These are phyloP conservation scores for Talaromyces funiculosus DNA, from an alignment of 2,329 filamentous ascomycete species.

Conservation along the genomic window DNA sequence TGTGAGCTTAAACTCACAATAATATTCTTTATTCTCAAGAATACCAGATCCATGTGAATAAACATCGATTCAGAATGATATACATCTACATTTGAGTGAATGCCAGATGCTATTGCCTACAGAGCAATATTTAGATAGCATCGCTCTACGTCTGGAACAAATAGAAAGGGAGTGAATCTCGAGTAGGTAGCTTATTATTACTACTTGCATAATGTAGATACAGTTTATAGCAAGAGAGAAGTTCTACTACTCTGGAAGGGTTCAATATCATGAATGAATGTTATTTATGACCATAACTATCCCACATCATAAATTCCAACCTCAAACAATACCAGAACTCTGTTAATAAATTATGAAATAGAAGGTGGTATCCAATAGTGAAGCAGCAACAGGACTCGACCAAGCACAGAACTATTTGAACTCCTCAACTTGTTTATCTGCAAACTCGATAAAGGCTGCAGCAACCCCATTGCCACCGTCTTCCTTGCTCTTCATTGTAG, in stretches of 20 bases:
- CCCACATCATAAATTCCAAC: background rate
- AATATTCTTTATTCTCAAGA: background rate
- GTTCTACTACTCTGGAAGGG: background rate
- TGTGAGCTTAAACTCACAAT: background rate
- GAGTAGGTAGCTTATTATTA: background rate
- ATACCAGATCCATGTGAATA: background rate
- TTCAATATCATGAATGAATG: background rate
- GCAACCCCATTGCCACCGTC: slow-evolving; percentile 20
- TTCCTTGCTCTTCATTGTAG: slow-evolving; percentile 16
- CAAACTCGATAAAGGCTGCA: slow-evolving; percentile 16
- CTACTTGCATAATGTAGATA: background rate
- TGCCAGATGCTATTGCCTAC: background rate
- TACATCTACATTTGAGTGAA: background rate
- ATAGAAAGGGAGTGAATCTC: background rate
- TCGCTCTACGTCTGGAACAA: background rate
- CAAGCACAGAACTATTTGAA: background rate
- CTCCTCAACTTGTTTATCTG: background rate
- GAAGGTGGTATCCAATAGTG: background rate
- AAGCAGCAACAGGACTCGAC: background rate
- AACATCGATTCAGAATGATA: no score
- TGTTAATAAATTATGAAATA: background rate
- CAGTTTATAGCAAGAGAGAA: background rate
- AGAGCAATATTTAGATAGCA: background rate
- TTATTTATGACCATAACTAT: background rate
- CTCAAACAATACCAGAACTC: background rate